Percentiles rank a stretch among this genome's conserved stretches.
Conservation (phyloP, 75 land plant genomes). For the Picea glauca region DNA sequence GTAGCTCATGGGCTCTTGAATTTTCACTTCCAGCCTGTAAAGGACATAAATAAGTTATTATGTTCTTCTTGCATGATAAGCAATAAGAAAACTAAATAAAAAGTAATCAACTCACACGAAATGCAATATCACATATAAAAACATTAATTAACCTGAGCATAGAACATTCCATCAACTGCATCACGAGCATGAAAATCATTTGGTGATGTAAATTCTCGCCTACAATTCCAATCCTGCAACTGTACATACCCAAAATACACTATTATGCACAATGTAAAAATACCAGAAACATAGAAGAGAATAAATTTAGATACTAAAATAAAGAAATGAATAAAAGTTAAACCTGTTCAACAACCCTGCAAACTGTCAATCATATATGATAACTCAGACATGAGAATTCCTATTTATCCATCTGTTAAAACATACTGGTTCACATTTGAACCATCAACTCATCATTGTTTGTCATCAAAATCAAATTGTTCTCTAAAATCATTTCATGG, state of each 20-base stretch:
- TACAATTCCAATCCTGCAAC: constrained; percentile 95
- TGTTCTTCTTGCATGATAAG: neutral
- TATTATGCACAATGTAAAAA: neutral
- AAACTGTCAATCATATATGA: neutral
- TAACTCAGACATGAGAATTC: neutral
- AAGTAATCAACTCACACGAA: neutral
- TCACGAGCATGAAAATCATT: constrained; percentile 79
- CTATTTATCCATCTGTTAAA: neutral
- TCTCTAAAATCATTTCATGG: neutral
- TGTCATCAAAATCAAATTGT: neutral
- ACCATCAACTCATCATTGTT: neutral
- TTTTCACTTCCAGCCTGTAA: constrained; percentile 70
- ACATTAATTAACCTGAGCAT: constrained; percentile 58
- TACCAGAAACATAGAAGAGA: neutral
- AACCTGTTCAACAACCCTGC: neutral
- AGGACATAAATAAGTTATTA: neutral
- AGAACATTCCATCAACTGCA: constrained; percentile 71
- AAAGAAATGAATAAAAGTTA: neutral
- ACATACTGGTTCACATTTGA: neutral
- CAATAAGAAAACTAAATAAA: neutral
- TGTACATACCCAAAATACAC: constrained; percentile 15
- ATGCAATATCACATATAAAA: constrained; percentile 10
- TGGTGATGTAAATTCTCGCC: constrained; percentile 71
- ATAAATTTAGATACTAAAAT: neutral
- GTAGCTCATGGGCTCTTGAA: constrained; percentile 62